Percentiles rank a stretch among this genome's conserved stretches.
Evolutionary conservation across 768 basidiomycete genomes (phyloP).

Genomic region (Hericium coralloides): DNA sequence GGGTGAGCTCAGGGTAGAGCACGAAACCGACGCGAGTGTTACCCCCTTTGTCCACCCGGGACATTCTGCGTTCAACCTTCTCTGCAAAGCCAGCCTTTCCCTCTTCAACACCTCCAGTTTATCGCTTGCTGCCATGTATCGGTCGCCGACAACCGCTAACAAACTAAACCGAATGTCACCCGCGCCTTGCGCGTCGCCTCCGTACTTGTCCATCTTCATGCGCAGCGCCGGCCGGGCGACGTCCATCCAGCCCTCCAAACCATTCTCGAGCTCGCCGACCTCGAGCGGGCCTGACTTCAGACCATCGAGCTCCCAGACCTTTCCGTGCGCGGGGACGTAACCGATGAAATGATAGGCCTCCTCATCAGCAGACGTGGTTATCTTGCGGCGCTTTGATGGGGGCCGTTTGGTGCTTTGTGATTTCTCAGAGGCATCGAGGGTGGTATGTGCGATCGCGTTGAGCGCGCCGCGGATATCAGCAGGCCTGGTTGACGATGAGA

Average conservation of each 20-base stretch:
- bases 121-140: conserved; percentile 39
- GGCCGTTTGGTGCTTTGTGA: conserved; percentile 24
- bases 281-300: conserved; percentile 54
- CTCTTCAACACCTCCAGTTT: conserved; percentile 44
- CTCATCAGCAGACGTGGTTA: conserved; percentile 19
- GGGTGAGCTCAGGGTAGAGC: background rate
- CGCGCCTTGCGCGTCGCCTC: conserved; percentile 31
- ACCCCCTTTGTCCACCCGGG: conserved; percentile 30
- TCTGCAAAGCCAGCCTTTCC: conserved; percentile 37
- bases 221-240: conserved; percentile 50
- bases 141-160: conserved; percentile 49
- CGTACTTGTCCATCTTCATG: conserved; percentile 53
- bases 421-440: conserved; percentile 34
- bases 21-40: background rate
- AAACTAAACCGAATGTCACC: conserved; percentile 48
- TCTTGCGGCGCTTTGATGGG: conserved; percentile 27
- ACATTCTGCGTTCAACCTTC: conserved; percentile 27
- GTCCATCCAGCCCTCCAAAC: conserved; percentile 44
- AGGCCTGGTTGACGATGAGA: conserved; percentile 28
- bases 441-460: conserved; percentile 35
- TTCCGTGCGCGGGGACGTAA: conserved; percentile 51
- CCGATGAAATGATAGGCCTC: conserved; percentile 59
- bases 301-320: conserved; percentile 67
- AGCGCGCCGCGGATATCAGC: conserved; percentile 48
- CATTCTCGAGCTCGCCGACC: conserved; percentile 41